These are phyloP conservation scores for Platismatia glauca DNA, from an alignment of 495 filamentous ascomycete species.

Conservation along the genomic window DNA sequence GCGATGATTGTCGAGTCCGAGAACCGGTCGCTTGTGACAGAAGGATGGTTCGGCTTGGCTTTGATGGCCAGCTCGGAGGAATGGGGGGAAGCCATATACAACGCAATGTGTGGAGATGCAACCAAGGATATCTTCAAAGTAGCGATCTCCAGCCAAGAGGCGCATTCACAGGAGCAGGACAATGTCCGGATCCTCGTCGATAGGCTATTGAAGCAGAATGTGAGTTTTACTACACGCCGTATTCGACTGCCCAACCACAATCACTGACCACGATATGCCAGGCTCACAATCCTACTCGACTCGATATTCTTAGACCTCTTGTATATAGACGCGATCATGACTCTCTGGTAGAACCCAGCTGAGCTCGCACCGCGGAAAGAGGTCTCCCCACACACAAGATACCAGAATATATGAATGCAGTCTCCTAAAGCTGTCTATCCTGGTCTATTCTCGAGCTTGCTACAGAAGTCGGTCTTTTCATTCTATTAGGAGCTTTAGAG, in stretches of 20 bases:
- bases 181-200: slow-evolving; percentile 56
- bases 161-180: slow-evolving; percentile 45
- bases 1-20: slow-evolving; percentile 51
- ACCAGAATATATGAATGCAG: not conserved
- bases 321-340: not conserved
- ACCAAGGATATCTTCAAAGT: slow-evolving; percentile 33
- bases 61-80: slow-evolving; percentile 50
- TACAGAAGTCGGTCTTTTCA: no score
- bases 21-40: slow-evolving; percentile 57
- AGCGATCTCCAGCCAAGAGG: slow-evolving; percentile 6
- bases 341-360: not conserved
- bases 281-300: not conserved
- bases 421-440: not conserved
- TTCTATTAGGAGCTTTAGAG: no score
- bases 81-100: slow-evolving; percentile 43
- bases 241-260: not conserved
- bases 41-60: slow-evolving; percentile 67
- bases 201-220: slow-evolving; percentile 47
- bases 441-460: not conserved
- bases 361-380: not conserved
- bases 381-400: not conserved
- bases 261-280: not conserved
- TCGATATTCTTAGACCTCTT: not conserved
- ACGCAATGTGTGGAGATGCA: slow-evolving; percentile 41
- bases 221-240: slow-evolving; percentile 22